Evolutionary conservation across 352 stramenopile genomes (phyloP).

Genomic region (Sclerospora graminicola): DNA sequence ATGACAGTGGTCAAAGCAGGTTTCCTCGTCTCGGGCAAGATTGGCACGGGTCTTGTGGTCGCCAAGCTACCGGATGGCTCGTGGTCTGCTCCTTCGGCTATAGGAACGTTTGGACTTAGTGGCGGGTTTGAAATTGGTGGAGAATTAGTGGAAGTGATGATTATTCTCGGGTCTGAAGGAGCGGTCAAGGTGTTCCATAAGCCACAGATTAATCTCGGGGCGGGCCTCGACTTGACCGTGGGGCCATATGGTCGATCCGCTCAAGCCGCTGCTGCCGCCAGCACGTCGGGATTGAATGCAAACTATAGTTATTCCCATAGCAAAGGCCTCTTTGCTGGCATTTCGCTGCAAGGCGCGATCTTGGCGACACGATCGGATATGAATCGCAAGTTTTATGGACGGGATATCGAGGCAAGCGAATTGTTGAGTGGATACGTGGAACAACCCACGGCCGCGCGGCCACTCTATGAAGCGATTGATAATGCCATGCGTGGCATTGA

Average conservation of each 20-base stretch:
- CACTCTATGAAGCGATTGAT: conserved; percentile 54
- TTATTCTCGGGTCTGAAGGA: conserved; percentile 84
- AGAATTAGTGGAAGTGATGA: conserved; percentile 86
- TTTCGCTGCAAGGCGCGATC: conserved; percentile 82
- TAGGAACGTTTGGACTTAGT: conserved; percentile 79
- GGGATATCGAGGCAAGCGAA: conserved; percentile 31
- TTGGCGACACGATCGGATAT: conserved; percentile 68
- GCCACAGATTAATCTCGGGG: conserved; percentile 78
- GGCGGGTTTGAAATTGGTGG: conserved; percentile 79
- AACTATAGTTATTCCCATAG: conserved; percentile 91
- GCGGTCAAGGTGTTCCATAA: conserved; percentile 83
- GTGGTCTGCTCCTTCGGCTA: conserved; percentile 88
- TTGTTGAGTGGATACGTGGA: conserved; percentile 37
- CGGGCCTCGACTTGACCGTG: conserved; percentile 74
- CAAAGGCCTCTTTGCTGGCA: conserved; percentile 88
- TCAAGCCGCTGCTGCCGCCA: conserved; percentile 51
- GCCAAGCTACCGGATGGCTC: conserved; percentile 59
- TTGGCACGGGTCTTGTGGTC: conserved; percentile 72
- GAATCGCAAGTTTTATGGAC: conserved; percentile 89
- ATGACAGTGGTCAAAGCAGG: conserved; percentile 42
- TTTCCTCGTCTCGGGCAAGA: conserved; percentile 51
- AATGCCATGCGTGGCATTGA: conserved; percentile 42
- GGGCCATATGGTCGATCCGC: conserved; percentile 75
- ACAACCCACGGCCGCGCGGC: conserved; percentile 31
- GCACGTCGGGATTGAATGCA: conserved; percentile 47